These are phyloP conservation scores for Citrus sinensis DNA, from an alignment of 345 rosid species.

Conservation along the genomic window DNA sequence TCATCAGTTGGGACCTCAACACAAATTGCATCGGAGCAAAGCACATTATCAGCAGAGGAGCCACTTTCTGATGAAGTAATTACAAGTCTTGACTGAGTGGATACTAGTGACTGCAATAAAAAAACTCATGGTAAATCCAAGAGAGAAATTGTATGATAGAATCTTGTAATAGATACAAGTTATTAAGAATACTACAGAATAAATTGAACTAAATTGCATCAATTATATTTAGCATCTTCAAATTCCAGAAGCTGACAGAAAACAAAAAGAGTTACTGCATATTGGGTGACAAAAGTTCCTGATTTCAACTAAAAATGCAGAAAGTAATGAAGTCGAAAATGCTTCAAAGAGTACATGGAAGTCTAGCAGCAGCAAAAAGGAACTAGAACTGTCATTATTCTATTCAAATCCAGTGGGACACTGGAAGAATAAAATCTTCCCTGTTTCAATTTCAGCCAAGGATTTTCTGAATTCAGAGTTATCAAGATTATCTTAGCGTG, in stretches of 20 bases:
- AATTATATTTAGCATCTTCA: background rate
- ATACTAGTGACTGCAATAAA: conserved; percentile 75
- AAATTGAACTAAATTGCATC: background rate
- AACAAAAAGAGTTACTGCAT: background rate
- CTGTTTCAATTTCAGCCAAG: background rate
- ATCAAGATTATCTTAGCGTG: background rate
- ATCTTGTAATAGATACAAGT: background rate
- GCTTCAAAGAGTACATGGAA: background rate
- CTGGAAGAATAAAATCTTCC: background rate
- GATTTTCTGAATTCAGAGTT: background rate
- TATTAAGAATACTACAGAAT: background rate
- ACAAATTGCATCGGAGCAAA: conserved; percentile 79
- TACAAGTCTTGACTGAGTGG: conserved; percentile 85
- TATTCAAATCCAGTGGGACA: background rate
- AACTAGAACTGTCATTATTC: background rate
- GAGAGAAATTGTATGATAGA: background rate
- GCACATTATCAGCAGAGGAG: conserved; percentile 52
- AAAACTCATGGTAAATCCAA: conserved; percentile 11
- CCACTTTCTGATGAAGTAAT: conserved; percentile 70
- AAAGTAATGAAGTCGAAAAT: background rate
- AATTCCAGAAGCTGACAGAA: background rate
- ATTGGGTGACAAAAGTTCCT: background rate
- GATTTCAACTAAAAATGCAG: background rate
- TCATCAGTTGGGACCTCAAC: conserved; percentile 82
- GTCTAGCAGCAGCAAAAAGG: background rate